phyloP scores from a whole-genome alignment of 2,329 filamentous ascomycete species.

The Ampelomyces quisqualis region DNA sequence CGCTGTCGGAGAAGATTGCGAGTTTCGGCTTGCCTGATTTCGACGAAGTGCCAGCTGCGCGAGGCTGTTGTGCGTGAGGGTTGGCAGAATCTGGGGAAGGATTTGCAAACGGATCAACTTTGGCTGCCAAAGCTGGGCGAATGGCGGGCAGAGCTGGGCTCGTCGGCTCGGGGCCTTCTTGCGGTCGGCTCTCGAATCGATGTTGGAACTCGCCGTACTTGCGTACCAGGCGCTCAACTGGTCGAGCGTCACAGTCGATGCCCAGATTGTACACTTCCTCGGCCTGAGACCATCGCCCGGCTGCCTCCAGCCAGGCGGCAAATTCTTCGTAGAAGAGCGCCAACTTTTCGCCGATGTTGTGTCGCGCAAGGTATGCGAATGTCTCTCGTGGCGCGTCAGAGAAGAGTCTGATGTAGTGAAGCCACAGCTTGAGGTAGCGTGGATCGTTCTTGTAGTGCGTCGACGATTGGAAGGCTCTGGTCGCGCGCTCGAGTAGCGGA shows the following conservation, averaged over 20 bases:
- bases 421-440: conserved; percentile 88
- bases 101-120: conserved; percentile 72
- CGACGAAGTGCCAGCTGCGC: conserved; percentile 51
- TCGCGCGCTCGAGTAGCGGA: conserved; percentile 85
- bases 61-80: conserved; percentile 62
- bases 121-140: conserved; percentile 79
- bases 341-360: conserved; percentile 80
- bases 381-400: conserved; percentile 90
- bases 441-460: conserved; percentile 93
- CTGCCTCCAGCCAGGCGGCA: conserved; percentile 84
- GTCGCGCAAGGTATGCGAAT: conserved; percentile 85
- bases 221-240: conserved; percentile 74
- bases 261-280: conserved; percentile 92
- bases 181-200: conserved; percentile 67
- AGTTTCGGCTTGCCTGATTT: conserved; percentile 78
- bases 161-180: conserved; percentile 65
- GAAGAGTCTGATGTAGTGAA: conserved; percentile 91
- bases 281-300: conserved; percentile 81
- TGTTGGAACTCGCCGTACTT: conserved; percentile 93
- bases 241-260: conserved; percentile 83
- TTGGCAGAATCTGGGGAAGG: conserved; percentile 56
- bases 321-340: conserved; percentile 98
- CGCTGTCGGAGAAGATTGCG: conserved; percentile 83
- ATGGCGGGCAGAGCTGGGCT: conserved; percentile 85
- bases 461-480: conserved; percentile 82